Evolutionary conservation across 345 rosid genomes (phyloP).

Genomic region (Carallia brachiata): DNA sequence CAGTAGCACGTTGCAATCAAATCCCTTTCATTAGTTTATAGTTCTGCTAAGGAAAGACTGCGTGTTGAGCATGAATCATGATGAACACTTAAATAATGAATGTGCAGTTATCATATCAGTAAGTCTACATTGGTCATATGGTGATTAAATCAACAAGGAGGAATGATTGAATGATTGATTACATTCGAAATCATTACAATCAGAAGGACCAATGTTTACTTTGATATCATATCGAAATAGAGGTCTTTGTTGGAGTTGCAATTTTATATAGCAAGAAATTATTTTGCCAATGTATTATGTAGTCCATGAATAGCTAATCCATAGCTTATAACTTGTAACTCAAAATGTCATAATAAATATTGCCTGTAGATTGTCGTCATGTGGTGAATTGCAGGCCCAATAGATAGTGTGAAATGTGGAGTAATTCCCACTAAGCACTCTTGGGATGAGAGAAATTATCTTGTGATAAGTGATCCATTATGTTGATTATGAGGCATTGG

Average conservation of each 20-base stretch:
- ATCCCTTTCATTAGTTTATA: slow-evolving; percentile 4
- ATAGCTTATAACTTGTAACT: neutral
- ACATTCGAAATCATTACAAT: neutral
- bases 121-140: slow-evolving; percentile 17
- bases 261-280: no score
- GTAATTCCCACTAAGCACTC: neutral
- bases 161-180: neutral
- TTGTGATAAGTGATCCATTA: no score
- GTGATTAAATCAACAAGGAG: neutral
- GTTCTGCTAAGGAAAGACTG: neutral
- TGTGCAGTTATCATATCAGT: neutral
- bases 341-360: neutral
- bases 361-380: neutral
- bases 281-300: no score
- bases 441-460: neutral
- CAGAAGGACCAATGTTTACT: neutral
- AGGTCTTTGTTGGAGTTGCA: no score
- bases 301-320: no score
- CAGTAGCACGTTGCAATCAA: slow-evolving; percentile 4
- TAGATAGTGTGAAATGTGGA: neutral
- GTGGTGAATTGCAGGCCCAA: neutral
- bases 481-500: no score
- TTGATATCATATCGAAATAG: neutral
- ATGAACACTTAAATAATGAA: neutral
- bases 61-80: neutral